Evolutionary conservation across 2,329 filamentous ascomycete genomes (phyloP).

Genomic region (Trematosphaeria pertusa): DNA sequence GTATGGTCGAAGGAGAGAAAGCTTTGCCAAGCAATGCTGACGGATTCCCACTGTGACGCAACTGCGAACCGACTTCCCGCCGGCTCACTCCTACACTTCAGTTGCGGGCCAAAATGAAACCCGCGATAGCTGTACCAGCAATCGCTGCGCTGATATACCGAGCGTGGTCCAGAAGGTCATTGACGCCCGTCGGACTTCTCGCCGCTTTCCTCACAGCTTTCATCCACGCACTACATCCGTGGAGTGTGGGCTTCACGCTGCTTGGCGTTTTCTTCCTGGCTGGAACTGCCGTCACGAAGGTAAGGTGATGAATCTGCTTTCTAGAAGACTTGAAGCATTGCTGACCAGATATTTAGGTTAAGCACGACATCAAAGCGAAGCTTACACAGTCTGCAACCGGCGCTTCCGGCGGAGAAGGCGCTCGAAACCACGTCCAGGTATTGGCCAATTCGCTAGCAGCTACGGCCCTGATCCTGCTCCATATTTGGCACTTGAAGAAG

Average conservation of each 20-base stretch:
- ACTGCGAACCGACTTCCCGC: too few relatives aligned
- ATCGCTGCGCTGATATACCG: conserved; percentile 48
- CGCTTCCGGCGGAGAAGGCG: conserved; percentile 76
- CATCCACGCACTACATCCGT: conserved; percentile 89
- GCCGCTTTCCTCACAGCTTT: conserved; percentile 75
- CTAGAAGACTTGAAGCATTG: neutral
- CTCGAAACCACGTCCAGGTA: conserved; percentile 86
- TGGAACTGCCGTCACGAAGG: conserved; percentile 84
- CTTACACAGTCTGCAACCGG: conserved; percentile 82
- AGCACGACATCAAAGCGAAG: conserved; percentile 82
- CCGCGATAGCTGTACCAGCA: conserved; percentile 39
- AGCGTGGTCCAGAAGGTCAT: conserved; percentile 59
- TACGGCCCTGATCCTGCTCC: conserved; percentile 66
- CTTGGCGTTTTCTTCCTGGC: conserved; percentile 85
- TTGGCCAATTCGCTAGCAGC: conserved; percentile 86
- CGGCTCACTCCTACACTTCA: too few relatives aligned
- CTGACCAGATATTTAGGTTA: conserved; percentile 64
- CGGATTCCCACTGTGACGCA: too few relatives aligned
- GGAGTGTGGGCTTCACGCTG: conserved; percentile 87
- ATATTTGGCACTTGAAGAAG: conserved; percentile 54
- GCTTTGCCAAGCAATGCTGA: too few relatives aligned
- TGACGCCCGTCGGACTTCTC: conserved; percentile 78
- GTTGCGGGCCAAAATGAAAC: conserved; percentile 42
- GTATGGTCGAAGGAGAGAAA: too few relatives aligned
- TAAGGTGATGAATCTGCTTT: too few relatives aligned